Conservation (phyloP, 176 grass and related monocot species). For the Eragrostis curvula region DNA sequence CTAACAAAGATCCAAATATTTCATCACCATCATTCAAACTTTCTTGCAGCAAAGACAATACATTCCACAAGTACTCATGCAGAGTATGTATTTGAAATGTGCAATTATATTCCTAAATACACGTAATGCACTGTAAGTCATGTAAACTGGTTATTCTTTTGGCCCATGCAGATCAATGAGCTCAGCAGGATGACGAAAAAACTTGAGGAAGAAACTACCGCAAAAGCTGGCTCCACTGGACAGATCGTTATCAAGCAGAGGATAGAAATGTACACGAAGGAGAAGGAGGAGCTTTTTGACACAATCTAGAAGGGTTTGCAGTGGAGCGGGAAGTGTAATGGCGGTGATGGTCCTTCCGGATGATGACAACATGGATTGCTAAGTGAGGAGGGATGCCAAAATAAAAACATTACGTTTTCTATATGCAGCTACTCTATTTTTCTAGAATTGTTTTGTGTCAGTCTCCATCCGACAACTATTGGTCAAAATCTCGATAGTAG, state of each 20-base stretch:
- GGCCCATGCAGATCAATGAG: not conserved
- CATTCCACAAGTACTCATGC: not conserved
- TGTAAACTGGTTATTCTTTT: not conserved
- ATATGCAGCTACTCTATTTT: too few relatives aligned
- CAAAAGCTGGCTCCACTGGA: not conserved
- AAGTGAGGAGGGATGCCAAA: too few relatives aligned
- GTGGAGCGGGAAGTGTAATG: not conserved
- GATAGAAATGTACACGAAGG: not conserved
- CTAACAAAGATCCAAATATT: not conserved
- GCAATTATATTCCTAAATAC: not conserved
- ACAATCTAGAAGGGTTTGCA: not conserved
- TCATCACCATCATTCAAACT: not conserved
- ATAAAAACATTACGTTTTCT: too few relatives aligned
- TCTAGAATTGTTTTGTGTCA: too few relatives aligned
- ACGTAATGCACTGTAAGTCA: not conserved
- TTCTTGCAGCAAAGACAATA: not conserved
- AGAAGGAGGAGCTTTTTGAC: not conserved
- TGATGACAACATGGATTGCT: not conserved
- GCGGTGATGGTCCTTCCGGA: not conserved
- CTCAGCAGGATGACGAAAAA: not conserved
- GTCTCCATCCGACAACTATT: too few relatives aligned
- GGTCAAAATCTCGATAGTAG: too few relatives aligned
- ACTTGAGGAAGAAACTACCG: not conserved
- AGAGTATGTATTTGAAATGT: not conserved
- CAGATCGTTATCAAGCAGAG: not conserved